Conservation (phyloP, 2,329 filamentous ascomycete genomes). For the Ophiostoma sp. region DNA sequence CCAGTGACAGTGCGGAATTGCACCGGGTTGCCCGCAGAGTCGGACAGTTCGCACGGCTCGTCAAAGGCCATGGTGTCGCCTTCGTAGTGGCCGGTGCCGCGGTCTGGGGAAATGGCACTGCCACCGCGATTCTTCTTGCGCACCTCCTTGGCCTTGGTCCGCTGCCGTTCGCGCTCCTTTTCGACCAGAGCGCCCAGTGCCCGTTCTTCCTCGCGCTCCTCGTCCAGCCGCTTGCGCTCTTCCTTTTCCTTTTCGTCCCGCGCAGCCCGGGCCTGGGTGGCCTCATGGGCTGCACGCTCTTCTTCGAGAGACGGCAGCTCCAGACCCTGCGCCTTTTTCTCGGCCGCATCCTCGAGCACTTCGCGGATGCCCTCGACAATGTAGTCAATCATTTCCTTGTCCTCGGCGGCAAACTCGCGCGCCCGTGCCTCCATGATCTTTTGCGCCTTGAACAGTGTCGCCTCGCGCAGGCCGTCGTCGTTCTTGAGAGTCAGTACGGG, state of each 20-base stretch:
- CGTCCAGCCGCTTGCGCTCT: constrained; percentile 50
- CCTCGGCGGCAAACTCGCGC: constrained; percentile 47
- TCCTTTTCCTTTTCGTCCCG: constrained; percentile 51
- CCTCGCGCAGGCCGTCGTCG: constrained; percentile 59
- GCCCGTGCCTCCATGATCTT: constrained; percentile 57
- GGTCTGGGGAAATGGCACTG: constrained; percentile 38
- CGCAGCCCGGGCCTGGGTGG: constrained; percentile 49
- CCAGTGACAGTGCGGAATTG: constrained; percentile 67
- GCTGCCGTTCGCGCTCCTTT: constrained; percentile 64
- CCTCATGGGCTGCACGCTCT: constrained; percentile 78
- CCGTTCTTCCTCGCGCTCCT: constrained; percentile 63
- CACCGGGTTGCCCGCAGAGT: constrained; percentile 58
- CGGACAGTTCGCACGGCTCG: constrained; percentile 57
- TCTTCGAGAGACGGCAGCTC: constrained; percentile 82
- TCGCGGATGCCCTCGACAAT: constrained; percentile 66
- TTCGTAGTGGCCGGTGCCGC: constrained; percentile 33
- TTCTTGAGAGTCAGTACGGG: constrained; percentile 67
- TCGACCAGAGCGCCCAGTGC: constrained; percentile 65
- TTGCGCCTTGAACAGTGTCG: constrained; percentile 65
- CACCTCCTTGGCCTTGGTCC: constrained; percentile 58
- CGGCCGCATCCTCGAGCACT: constrained; percentile 80
- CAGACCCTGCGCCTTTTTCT: constrained; percentile 66
- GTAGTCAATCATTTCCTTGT: constrained; percentile 57
- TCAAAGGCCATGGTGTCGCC: constrained; percentile 56
- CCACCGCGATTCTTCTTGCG: constrained; percentile 54